These are phyloP conservation scores for Globisporangium polare DNA, from an alignment of 352 stramenopile species.

Conservation along the genomic window DNA sequence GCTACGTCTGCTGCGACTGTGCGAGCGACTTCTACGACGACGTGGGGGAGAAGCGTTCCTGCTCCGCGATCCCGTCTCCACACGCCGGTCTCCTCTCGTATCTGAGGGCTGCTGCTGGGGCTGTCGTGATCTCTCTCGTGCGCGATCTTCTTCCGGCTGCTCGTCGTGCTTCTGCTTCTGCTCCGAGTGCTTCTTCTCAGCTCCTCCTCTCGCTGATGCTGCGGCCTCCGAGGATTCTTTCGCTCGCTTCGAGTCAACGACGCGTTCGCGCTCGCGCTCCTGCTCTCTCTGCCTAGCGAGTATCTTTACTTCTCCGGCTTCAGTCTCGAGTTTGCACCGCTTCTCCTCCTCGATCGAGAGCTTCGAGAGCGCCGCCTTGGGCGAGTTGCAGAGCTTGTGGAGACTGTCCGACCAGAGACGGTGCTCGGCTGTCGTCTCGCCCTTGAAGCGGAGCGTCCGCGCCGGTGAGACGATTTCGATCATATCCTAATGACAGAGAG, in stretches of 20 bases:
- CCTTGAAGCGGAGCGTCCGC: slow-evolving; percentile 71
- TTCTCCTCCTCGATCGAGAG: slow-evolving; percentile 12
- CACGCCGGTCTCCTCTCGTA: neutral
- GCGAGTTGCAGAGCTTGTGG: slow-evolving; percentile 61
- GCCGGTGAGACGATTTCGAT: slow-evolving; percentile 78
- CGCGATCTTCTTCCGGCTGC: slow-evolving; percentile 11
- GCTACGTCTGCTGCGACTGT: slow-evolving; percentile 13
- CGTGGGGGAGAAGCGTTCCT: slow-evolving; percentile 6
- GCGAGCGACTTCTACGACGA: slow-evolving; percentile 9
- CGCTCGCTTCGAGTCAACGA: slow-evolving; percentile 23
- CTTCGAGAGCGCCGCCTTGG: slow-evolving; percentile 17
- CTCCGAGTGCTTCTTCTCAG: slow-evolving; percentile 17
- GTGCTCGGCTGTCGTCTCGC: slow-evolving; percentile 76
- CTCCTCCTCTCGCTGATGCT: slow-evolving; percentile 2
- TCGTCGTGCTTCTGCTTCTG: slow-evolving; percentile 19
- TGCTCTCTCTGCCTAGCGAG: slow-evolving; percentile 15
- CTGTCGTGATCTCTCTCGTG: slow-evolving; percentile 5
- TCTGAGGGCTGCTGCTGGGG: slow-evolving; percentile 6
- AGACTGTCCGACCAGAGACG: slow-evolving; percentile 79
- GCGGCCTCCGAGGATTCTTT: slow-evolving; percentile 11
- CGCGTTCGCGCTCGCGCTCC: slow-evolving; percentile 26
- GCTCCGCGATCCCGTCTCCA: slow-evolving; percentile 10
- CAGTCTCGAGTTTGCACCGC: slow-evolving; percentile 1
- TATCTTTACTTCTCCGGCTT: slow-evolving; percentile 12
- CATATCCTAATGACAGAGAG: slow-evolving; percentile 43